Evolutionary conservation across 2,329 filamentous ascomycete species (phyloP).

Genomic region (Fusarium euwallaceae): DNA sequence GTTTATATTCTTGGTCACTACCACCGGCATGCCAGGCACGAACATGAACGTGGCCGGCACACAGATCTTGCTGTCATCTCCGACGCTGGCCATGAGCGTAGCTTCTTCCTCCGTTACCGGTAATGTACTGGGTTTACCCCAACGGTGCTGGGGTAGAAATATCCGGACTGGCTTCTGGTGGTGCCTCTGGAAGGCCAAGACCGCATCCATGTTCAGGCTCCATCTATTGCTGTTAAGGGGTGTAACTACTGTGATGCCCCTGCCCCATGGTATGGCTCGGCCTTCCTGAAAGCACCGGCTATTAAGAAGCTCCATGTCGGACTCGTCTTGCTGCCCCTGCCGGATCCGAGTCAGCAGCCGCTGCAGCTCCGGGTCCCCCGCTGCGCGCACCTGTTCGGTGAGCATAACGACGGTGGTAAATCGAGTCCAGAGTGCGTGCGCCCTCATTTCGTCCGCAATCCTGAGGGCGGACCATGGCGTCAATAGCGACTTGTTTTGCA

Average conservation of each 20-base stretch:
- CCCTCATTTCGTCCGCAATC: background rate
- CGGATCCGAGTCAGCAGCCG: background rate
- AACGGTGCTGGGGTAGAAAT: background rate
- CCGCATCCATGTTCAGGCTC: background rate
- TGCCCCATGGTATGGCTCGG: background rate
- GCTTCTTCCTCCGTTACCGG: constrained; percentile 2
- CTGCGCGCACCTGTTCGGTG: constrained; percentile 5
- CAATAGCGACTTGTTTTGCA: background rate
- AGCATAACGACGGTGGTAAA: constrained; percentile 2
- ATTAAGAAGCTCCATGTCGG: background rate
- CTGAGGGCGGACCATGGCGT: background rate
- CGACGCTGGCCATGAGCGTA: background rate
- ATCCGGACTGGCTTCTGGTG: background rate
- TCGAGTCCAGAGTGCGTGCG: background rate
- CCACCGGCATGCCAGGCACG: background rate
- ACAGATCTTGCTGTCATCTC: constrained; percentile 1
- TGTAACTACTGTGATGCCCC: background rate
- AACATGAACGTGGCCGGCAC: background rate
- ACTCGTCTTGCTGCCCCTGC: background rate
- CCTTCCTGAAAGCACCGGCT: background rate
- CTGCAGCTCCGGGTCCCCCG: background rate
- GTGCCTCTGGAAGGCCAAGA: background rate
- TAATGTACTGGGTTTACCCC: background rate
- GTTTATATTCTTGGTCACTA: background rate
- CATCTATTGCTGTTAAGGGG: background rate